Evolutionary conservation across 345 rosid genomes (phyloP), one percentile per base, ranked within the genome.

Genomic region (Noccaea bulbosa): DNA sequence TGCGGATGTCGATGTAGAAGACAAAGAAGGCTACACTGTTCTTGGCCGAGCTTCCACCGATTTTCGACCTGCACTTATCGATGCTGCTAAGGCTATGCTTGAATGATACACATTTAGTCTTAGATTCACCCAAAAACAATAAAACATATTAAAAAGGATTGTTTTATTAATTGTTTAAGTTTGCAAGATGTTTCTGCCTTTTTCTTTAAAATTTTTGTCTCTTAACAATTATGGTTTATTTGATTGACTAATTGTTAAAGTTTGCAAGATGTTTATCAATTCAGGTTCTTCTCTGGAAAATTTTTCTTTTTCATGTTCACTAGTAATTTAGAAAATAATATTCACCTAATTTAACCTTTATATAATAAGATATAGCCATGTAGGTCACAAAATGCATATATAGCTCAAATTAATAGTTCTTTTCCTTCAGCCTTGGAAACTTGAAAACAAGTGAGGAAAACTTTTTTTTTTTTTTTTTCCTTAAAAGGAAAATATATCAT

Each of bases 1-100:
- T 74, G 94, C 94, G 46, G 91, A 93, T 69, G 89, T 93, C 0
- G 94, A 93, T 53, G 80, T 79, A 65, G 93, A 88, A 82, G 98
- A 90, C 80, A 90, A 88, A 55, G 98, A 93, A 81, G 97, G 97
- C 0, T 93, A 87, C 86, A 88, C 97, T 5, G 97, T 90, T 67
- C 87, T 93, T n/a, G 98, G 97, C 27, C 90, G 84, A 74, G 92
- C 98, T 67, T 80, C 93, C 1, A 43, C 5, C 12, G 88, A 82
- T 39, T 78, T 88, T 56, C 82, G 96, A 76, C 85, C 89, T 1
- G 38, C 62, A 16, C 83, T 93, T 24, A 46, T 87, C 4, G 91
- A 93, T 72, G 97, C 94, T 8, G 96, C 96, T 0, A 78, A 80
- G 69, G 83, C 92, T 33, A 90, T 93, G 97, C 81, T 86, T 37